Evolutionary conservation across 108 stramenopile genomes (phyloP), one percentile per base, ranked within the genome.

Genomic region (Cyclotella sp.): DNA sequence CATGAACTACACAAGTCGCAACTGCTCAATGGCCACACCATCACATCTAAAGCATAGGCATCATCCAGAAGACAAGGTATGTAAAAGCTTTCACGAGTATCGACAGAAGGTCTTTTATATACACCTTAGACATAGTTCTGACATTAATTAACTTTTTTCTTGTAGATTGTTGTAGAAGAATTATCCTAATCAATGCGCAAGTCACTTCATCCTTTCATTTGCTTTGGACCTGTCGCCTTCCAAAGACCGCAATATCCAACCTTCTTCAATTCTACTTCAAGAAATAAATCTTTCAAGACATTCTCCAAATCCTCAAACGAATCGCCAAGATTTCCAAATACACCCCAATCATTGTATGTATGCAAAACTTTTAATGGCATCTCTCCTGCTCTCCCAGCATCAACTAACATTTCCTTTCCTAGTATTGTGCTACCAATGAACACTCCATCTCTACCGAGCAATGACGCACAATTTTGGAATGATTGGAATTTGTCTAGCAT

Each of bases 201-300:
- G 49, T 19, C 19, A 19, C 1, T 51, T 19, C 3, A 19, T 18
- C 3, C 49, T 19, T 51, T 19, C 49, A 8, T 19, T 8, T 27
- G 19, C 66, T 64, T 79, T 19, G 63, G 78, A 58, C 49, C 22
- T 27, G 52, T 66, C 13, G 78, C 78, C 44, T 11, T 66, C 78
- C 78, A 79, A 15, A 79, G 62, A 21, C 72, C 77, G 64, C 77
- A 78, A 34, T 78, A 78, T 15, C 77, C 77, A 47, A 73, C 63
- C 5, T 62, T 68, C 27, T 39, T 47, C 44, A 78, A 39, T 14
- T 72, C 62, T 26, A 73, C 72, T 43, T 79, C 55, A 13, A 13
- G 12, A 62, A 79, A 79, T 28, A 68, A 51, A 34, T 79, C 72
- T 8, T 58, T 58, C 72, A 79, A 75, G 43, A 79, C 34, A 52